Base-by-base conservation (phyloP, 352 stramenopile genomes). In the Phytophthora nicotianae region DNA sequence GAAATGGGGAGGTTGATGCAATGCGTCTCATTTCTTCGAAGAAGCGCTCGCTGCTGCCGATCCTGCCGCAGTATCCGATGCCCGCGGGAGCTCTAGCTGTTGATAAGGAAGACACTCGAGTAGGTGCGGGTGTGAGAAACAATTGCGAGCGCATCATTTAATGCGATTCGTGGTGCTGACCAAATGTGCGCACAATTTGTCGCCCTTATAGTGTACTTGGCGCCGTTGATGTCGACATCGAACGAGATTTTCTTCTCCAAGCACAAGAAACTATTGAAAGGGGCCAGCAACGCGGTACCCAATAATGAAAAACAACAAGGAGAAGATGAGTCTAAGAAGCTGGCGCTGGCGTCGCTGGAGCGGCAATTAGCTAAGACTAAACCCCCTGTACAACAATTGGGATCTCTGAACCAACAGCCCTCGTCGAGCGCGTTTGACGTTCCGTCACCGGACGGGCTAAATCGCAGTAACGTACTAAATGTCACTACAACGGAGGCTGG, bases 241-340 rank as follows among this genome's bases (percentile, higher is more conserved):
- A 76, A 80, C 48, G 72, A 83, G 26, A 80, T 80, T 17, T 68
- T 72, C 32, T 74, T 70, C 19, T 45, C 58, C n/a, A 80, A 74
- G 24, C 70, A 76, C 54, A 64, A 59, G 46, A 49, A 72, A 5
- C 7, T 63, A 20, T 24, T 69, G 37, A 64, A 60, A 47, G 42
- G 45, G 7, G 47, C 35, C 7, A 46, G n/a, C 17, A 37, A 54
- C 20, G 6, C 16, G 9, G 6, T 32, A n/a, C 41, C 42, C n/a
- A 50, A 35, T 26, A 46, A 11, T 35, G 48, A 56, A 11, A 26
- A 65, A 11, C 33, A 56, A 3, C 19, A 58, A 4, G 14, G 10
- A 45, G 50, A 54, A 3, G 16, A 41, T n/a, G 35, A 26, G 10
- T 58, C 50, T 1, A 69, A 66, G 6, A 67, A 47, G 8, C 16